Evolutionary conservation across 2,329 filamentous ascomycete genomes (phyloP).

Genomic region (Botrytis cinerea): DNA sequence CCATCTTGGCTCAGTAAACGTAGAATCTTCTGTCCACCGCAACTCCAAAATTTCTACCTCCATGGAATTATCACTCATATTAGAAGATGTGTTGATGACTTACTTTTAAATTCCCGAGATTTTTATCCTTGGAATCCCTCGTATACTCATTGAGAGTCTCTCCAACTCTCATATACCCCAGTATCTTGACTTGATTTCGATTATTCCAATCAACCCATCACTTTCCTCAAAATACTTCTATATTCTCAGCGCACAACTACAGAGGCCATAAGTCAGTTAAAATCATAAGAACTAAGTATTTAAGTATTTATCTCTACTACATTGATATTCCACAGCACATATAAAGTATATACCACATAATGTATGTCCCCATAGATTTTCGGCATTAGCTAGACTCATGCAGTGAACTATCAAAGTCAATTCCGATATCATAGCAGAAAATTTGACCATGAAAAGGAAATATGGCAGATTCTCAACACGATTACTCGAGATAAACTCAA

Average conservation of each 20-base stretch:
- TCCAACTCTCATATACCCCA: neutral
- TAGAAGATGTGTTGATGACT: neutral
- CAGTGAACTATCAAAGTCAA: neutral
- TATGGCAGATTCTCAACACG: neutral
- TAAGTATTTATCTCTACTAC: neutral
- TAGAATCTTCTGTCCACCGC: neutral
- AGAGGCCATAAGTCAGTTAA: neutral
- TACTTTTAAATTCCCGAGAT: neutral
- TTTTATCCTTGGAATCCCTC: neutral
- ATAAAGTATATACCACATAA: neutral
- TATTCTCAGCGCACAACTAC: neutral
- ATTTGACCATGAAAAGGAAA: accelerated
- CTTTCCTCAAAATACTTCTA: neutral
- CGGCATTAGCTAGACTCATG: neutral
- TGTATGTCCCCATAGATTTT: neutral
- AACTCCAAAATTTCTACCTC: neutral
- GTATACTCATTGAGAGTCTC: neutral
- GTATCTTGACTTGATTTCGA: neutral
- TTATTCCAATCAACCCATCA: neutral
- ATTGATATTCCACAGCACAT: neutral
- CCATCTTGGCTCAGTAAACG: neutral
- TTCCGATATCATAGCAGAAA: neutral
- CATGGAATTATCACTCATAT: neutral
- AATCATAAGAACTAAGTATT: neutral
- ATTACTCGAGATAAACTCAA: neutral